Percentiles rank a stretch among this genome's conserved stretches.
phyloP scores from a whole-genome alignment of 2,329 filamentous ascomycete species.

The Sporothrix luriei region DNA sequence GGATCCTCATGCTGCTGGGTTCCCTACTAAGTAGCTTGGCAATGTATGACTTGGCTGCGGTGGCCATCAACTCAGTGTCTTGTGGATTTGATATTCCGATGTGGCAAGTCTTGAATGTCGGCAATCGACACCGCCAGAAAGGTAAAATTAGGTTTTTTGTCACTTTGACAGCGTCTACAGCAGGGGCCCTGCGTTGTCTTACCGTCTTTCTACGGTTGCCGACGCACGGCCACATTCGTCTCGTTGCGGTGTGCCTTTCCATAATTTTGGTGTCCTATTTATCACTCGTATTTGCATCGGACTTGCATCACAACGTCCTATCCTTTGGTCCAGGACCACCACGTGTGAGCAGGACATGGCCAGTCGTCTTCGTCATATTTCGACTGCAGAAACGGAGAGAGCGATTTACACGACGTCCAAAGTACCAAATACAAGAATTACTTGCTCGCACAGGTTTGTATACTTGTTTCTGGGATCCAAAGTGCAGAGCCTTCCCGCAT shows the following conservation, averaged over 20 bases:
- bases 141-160: not conserved
- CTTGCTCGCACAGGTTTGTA: not conserved
- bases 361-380: constrained; percentile 17
- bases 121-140: constrained; percentile 25
- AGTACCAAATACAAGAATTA: not conserved
- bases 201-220: constrained; percentile 22
- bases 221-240: constrained; percentile 7
- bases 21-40: not conserved
- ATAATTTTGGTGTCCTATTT: not conserved
- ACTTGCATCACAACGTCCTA: not conserved
- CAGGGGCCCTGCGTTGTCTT: constrained; percentile 7
- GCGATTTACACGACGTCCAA: constrained; percentile 1
- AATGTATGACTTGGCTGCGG: not conserved
- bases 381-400: constrained; percentile 11
- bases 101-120: not conserved
- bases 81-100: too few species aligned
- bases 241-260: too few species aligned
- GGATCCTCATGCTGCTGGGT: not conserved
- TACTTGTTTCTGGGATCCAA: not conserved
- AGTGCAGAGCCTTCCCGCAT: too few species aligned
- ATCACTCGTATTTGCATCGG: not conserved
- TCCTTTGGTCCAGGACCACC: constrained; percentile 4
- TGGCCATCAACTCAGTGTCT: too few species aligned
- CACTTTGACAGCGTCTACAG: constrained; percentile 16
- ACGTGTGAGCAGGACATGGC: constrained; percentile 23